A percentile compares a stretch with the other conserved stretches of the same genome.
Evolutionary conservation across 108 stramenopile species (phyloP).

Genomic region (Schizochytrium sp.): DNA sequence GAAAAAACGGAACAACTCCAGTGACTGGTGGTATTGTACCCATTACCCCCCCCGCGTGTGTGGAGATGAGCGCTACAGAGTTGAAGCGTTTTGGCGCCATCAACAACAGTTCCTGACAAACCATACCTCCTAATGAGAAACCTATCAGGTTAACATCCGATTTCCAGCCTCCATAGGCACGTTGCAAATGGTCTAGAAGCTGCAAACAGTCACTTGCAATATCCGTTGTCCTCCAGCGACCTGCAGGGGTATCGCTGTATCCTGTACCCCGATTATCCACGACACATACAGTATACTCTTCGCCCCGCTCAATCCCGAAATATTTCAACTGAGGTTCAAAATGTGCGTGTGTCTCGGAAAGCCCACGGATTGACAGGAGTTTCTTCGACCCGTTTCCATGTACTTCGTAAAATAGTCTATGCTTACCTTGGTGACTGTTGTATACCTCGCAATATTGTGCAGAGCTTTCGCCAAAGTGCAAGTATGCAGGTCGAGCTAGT

Average conservation of each 20-base stretch:
- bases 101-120: conserved; percentile 5
- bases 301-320: conserved; percentile 42
- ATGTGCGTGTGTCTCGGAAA: conserved; percentile 35
- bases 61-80: conserved; percentile 8
- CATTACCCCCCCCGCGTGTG: conserved; percentile 56
- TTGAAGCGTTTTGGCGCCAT: conserved; percentile 8
- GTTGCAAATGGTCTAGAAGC: conserved; percentile 17
- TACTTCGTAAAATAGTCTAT: conserved; percentile 20
- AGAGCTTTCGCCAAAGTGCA: neutral
- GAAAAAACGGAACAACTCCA: neutral
- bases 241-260: conserved; percentile 9
- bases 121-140: conserved; percentile 56
- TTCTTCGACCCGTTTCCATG: neutral
- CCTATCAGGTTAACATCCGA: neutral
- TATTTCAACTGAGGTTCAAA: conserved; percentile 35
- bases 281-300: conserved; percentile 38
- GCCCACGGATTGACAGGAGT: neutral
- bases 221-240: conserved; percentile 36
- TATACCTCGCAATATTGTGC: conserved; percentile 17
- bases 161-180: neutral
- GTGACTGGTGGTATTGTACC: conserved; percentile 26
- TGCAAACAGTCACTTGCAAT: conserved; percentile 4
- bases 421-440: conserved; percentile 38
- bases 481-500: neutral
- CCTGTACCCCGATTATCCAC: conserved; percentile 28